Conservation (phyloP, 1,284 basidiomycete genomes). For the Fomitopsis betulina region DNA sequence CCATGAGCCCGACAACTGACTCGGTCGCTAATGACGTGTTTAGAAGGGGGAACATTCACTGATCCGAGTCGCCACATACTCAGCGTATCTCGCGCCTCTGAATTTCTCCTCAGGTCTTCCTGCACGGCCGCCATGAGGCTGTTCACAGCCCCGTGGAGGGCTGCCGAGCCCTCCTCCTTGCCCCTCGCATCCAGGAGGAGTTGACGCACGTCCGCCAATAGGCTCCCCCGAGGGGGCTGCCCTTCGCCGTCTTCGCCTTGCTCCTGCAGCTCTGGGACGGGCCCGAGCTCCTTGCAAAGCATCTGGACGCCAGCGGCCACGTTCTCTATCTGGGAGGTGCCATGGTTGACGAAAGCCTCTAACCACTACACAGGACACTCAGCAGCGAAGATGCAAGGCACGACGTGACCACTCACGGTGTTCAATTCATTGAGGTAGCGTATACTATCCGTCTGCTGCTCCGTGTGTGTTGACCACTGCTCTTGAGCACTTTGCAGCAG, state of each 20-base stretch:
- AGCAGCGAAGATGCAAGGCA: not conserved
- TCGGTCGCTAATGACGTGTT: slow-evolving; percentile 41
- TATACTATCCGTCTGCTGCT: slow-evolving; percentile 66
- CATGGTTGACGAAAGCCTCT: slow-evolving; percentile 73
- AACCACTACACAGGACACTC: slow-evolving; percentile 55
- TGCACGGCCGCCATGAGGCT: slow-evolving; percentile 41
- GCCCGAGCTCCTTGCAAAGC: slow-evolving; percentile 50
- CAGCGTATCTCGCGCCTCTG: slow-evolving; percentile 30
- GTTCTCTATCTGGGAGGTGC: slow-evolving; percentile 62
- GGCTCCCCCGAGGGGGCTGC: slow-evolving; percentile 8
- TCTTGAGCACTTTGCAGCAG: slow-evolving; percentile 42
- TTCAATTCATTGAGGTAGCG: slow-evolving; percentile 75
- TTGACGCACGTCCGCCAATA: slow-evolving; percentile 39
- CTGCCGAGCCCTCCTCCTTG: slow-evolving; percentile 37
- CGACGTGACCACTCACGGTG: slow-evolving; percentile 34
- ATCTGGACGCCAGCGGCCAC: slow-evolving; percentile 58
- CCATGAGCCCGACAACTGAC: slow-evolving; percentile 55
- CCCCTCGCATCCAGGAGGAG: slow-evolving; percentile 37
- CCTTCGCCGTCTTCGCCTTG: slow-evolving; percentile 11
- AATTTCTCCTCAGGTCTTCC: slow-evolving; percentile 30
- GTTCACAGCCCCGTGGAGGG: slow-evolving; percentile 43
- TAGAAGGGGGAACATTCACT: not conserved
- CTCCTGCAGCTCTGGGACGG: slow-evolving; percentile 16
- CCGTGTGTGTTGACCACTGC: slow-evolving; percentile 42
- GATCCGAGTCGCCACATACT: slow-evolving; percentile 23